These are phyloP conservation scores for Teunomyces aglyptinius DNA, from an alignment of 805 yeast species.

Conservation along the genomic window DNA sequence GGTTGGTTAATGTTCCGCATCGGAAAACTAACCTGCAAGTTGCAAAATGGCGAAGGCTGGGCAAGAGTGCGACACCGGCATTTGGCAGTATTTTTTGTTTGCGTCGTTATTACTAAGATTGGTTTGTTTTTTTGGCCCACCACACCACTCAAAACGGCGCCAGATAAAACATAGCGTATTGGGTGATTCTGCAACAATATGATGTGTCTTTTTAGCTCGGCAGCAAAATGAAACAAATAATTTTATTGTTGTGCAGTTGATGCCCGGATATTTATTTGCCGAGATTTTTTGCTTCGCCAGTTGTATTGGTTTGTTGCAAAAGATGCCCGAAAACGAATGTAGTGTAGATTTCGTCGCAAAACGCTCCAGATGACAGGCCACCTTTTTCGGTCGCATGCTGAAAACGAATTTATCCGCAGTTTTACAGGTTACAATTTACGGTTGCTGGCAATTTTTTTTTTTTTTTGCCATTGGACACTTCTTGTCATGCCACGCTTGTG, in stretches of 20 bases:
- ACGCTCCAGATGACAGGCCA: not conserved
- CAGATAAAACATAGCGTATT: not conserved
- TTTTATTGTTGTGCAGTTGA: not conserved
- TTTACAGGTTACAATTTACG: conserved; percentile 1
- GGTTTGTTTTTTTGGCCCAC: not conserved
- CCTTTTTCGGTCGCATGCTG: not conserved
- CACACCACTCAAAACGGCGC: not conserved
- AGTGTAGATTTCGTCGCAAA: not conserved
- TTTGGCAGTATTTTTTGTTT: not conserved
- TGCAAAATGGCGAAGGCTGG: not conserved
- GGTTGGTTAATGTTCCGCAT: conserved; percentile 3
- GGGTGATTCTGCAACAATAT: not conserved
- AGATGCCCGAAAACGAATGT: not conserved
- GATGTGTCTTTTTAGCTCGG: not conserved
- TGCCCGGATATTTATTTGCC: not conserved
- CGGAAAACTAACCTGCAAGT: conserved; percentile 1
- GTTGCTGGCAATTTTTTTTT: conserved; percentile 1
- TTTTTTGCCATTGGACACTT: conserved; percentile 1
- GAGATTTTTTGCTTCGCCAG: not conserved
- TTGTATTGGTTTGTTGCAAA: not conserved
- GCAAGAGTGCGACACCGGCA: not conserved
- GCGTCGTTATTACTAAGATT: no score
- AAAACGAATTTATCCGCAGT: not conserved
- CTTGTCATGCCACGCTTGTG: conserved; percentile 1
- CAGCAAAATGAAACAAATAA: not conserved